Percentiles rank a stretch among this genome's conserved stretches.
Evolutionary conservation across 176 grass and related monocot species (phyloP).

Genomic region (Triticum urartu): DNA sequence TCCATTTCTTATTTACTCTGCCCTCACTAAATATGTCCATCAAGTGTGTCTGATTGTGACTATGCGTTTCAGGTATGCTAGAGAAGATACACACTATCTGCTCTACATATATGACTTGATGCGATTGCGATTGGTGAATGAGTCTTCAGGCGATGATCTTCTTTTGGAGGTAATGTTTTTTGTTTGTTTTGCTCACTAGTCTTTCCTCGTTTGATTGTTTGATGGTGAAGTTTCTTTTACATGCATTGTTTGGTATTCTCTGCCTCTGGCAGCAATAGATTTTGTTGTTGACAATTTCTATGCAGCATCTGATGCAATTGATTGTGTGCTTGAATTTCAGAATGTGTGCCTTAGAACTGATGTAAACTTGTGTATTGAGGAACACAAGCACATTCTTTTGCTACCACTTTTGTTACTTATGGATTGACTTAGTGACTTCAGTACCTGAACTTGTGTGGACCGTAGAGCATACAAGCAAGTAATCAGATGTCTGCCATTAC

Average conservation of each 20-base stretch:
- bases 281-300: background rate
- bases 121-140: slow-evolving; percentile 59
- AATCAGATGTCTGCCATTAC: slow-evolving; percentile 1
- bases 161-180: slow-evolving; percentile 68
- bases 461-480: background rate
- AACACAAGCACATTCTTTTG: slow-evolving; percentile 19
- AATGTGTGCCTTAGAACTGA: background rate
- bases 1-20: background rate
- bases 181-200: slow-evolving; percentile 10
- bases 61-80: slow-evolving; percentile 70
- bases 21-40: slow-evolving; percentile 1
- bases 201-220: slow-evolving; percentile 5
- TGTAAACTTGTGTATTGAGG: background rate
- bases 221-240: slow-evolving; percentile 12
- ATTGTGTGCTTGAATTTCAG: background rate
- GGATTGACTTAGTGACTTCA: background rate
- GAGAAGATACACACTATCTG: slow-evolving; percentile 99
- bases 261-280: background rate
- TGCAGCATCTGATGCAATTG: background rate
- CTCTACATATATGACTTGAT: slow-evolving; percentile 92
- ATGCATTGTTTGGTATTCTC: slow-evolving; percentile 25
- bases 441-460: slow-evolving; percentile 6
- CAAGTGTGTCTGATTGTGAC: slow-evolving; percentile 17
- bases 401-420: slow-evolving; percentile 20
- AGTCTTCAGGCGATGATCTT: slow-evolving; percentile 59